Percentiles rank a stretch among this genome's conserved stretches.
These are phyloP conservation scores for Quercus robur DNA, from an alignment of 306 rosid genomes.

Conservation along the genomic window DNA sequence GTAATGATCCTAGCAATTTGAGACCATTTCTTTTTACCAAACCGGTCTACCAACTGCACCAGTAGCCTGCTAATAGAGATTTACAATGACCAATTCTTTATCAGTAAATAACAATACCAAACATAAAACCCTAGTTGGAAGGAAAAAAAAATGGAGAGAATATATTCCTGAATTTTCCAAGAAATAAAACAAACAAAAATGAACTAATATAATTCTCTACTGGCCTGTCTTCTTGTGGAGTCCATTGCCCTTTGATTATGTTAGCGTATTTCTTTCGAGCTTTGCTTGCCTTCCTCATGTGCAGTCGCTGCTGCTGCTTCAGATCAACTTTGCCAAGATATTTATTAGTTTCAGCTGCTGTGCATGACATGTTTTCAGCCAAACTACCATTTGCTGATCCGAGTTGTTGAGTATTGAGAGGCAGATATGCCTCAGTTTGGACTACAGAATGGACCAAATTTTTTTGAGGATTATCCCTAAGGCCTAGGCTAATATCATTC, in stretches of 20 bases:
- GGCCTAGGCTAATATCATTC: neutral
- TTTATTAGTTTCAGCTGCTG: neutral
- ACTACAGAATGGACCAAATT: neutral
- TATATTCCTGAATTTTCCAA: neutral
- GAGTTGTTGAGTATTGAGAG: neutral
- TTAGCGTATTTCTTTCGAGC: neutral
- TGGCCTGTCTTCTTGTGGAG: slow-evolving; percentile 58
- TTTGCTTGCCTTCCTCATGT: slow-evolving; percentile 5
- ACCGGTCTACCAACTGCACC: slow-evolving; percentile 34
- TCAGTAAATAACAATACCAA: neutral
- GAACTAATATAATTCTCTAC: neutral
- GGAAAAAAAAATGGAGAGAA: neutral
- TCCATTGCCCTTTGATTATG: slow-evolving; percentile 71
- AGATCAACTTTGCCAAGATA: neutral
- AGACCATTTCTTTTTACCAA: slow-evolving; percentile 66
- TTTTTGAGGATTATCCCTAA: slow-evolving; percentile 18
- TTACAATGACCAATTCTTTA: neutral
- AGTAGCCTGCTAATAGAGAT: slow-evolving; percentile 36
- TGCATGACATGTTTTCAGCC: slow-evolving; percentile 2
- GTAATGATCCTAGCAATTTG: slow-evolving; percentile 41
- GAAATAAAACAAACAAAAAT: neutral
- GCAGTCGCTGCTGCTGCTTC: slow-evolving; percentile 5
- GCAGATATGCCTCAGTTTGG: neutral
- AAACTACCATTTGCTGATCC: slow-evolving; percentile 7
- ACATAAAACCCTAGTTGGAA: neutral